Evolutionary conservation across 805 yeast species (phyloP).

Genomic region (Vanderwaltozyma tropicalis): DNA sequence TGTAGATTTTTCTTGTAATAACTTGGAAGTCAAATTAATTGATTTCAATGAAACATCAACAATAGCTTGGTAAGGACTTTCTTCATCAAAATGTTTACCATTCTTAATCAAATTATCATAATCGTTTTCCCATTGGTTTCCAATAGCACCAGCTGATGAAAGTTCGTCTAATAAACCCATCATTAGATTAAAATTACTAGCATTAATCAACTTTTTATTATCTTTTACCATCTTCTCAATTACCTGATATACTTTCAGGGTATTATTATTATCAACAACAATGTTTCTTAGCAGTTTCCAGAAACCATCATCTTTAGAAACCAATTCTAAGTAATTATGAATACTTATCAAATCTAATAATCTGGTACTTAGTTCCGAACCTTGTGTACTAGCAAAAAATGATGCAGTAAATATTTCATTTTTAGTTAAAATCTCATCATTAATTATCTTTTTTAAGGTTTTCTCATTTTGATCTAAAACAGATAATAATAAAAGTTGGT

Average conservation of each 20-base stretch:
- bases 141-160: slow-evolving; percentile 72
- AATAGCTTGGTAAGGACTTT: slow-evolving; percentile 43
- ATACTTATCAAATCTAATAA: slow-evolving; percentile 27
- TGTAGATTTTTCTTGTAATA: slow-evolving; percentile 30
- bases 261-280: slow-evolving; percentile 33
- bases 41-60: slow-evolving; percentile 53
- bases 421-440: slow-evolving; percentile 23
- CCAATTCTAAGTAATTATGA: slow-evolving; percentile 20
- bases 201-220: slow-evolving; percentile 30
- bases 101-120: slow-evolving; percentile 35
- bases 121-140: slow-evolving; percentile 66
- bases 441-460: slow-evolving; percentile 15
- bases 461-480: slow-evolving; percentile 16
- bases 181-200: slow-evolving; percentile 49
- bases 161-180: slow-evolving; percentile 69
- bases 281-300: slow-evolving; percentile 46
- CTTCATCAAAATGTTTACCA: slow-evolving; percentile 35
- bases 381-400: slow-evolving; percentile 33
- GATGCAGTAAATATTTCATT: slow-evolving; percentile 26
- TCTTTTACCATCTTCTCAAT: slow-evolving; percentile 33
- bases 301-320: slow-evolving; percentile 42
- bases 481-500: slow-evolving; percentile 30
- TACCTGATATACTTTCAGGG: slow-evolving; percentile 38
- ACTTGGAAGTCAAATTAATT: slow-evolving; percentile 46
- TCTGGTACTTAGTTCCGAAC: slow-evolving; percentile 37